Conservation (phyloP, 2,329 filamentous ascomycete genomes). For the Fusarium pseudocircinatum region DNA sequence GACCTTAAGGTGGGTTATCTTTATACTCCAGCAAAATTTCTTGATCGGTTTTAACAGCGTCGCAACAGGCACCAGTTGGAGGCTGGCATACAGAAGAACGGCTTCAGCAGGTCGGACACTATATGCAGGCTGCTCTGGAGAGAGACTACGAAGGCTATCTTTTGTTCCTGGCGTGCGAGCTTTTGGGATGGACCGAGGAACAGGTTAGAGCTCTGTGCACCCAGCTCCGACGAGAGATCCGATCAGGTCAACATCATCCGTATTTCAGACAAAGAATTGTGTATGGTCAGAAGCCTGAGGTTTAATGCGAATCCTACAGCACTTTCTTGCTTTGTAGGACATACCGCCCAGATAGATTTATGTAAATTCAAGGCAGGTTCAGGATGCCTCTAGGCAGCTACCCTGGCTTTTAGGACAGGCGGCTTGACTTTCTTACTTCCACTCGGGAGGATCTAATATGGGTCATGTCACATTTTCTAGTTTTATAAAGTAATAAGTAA, state of each 20-base stretch:
- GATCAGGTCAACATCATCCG: slow-evolving; percentile 10
- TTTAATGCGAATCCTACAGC: accelerated
- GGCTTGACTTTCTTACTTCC: background rate
- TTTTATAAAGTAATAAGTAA: accelerated
- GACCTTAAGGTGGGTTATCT: slow-evolving; percentile 1
- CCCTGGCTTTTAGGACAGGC: background rate
- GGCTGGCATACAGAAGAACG: slow-evolving; percentile 1
- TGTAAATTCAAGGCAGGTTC: background rate
- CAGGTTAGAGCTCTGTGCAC: background rate
- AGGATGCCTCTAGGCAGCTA: too few relatives aligned
- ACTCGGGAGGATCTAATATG: background rate
- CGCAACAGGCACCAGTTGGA: background rate
- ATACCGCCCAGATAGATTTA: background rate
- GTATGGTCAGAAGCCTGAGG: slow-evolving; percentile 4
- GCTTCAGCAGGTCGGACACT: background rate
- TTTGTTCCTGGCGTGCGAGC: slow-evolving; percentile 9
- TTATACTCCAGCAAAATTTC: accelerated
- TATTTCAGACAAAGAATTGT: slow-evolving; percentile 20
- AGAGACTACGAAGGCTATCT: slow-evolving; percentile 15
- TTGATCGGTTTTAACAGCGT: background rate
- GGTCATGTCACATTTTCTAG: background rate
- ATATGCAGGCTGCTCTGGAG: slow-evolving; percentile 11
- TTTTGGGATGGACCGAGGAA: background rate
- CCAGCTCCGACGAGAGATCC: background rate
- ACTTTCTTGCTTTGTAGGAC: background rate